Conservation (phyloP, 306 rosid species). For the Prosopis cineraria region DNA sequence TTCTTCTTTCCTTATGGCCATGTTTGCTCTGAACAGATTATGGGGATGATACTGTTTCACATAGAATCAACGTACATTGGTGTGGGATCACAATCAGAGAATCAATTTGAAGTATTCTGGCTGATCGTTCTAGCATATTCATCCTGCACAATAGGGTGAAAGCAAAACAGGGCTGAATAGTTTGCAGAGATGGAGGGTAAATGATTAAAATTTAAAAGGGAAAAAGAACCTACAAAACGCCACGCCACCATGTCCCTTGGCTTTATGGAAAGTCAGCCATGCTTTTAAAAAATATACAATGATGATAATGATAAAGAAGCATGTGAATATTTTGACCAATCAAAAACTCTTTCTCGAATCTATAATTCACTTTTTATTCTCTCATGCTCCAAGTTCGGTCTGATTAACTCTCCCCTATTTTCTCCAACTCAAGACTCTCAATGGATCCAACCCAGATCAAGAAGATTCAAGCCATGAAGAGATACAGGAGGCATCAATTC, state of each 20-base stretch:
- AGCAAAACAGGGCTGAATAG: background rate
- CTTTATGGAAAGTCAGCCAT: constrained; percentile 44
- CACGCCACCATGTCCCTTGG: constrained; percentile 45
- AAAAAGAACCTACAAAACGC: constrained; percentile 45
- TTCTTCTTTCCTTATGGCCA: constrained; percentile 29
- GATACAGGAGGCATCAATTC: constrained; percentile 36
- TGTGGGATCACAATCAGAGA: constrained; percentile 41
- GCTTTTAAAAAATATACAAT: constrained; percentile 27
- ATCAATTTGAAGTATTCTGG: constrained; percentile 26
- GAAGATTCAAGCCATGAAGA: constrained; percentile 51
- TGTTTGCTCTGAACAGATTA: constrained; percentile 21
- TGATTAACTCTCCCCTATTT: constrained; percentile 17
- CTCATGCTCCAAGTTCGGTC: constrained; percentile 32
- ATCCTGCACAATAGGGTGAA: background rate
- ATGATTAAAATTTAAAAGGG: constrained; percentile 32
- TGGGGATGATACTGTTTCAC: constrained; percentile 7
- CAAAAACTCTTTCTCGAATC: constrained; percentile 25
- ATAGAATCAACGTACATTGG: background rate
- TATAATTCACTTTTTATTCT: constrained; percentile 35
- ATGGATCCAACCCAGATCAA: constrained; percentile 51
- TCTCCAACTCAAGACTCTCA: constrained; percentile 4
- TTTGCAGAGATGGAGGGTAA: constrained; percentile 3
- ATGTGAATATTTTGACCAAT: constrained; percentile 39
- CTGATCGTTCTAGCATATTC: background rate
- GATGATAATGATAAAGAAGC: constrained; percentile 30